These are phyloP conservation scores for Heliosperma pusillum DNA, from an alignment of 148 eudicot genomes.

Conservation along the genomic window DNA sequence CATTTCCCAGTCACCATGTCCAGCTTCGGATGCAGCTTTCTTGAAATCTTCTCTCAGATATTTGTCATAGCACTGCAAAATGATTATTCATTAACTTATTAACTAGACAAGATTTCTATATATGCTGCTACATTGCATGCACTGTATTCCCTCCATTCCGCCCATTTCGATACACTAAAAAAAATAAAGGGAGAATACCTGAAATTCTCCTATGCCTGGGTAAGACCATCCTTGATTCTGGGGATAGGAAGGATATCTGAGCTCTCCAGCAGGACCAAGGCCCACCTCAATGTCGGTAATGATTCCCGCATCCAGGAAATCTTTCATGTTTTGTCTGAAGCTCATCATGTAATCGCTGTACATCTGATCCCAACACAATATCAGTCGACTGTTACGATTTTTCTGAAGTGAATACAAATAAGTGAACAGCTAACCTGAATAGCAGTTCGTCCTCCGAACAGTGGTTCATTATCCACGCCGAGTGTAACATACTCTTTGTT, in stretches of 20 bases:
- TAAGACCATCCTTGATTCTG: conserved; percentile 65
- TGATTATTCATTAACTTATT: background rate
- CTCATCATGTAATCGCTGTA: conserved; percentile 83
- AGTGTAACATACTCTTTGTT: conserved; percentile 59
- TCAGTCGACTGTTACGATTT: no score
- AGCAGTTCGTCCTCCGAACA: conserved; percentile 62
- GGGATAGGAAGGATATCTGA: conserved; percentile 78
- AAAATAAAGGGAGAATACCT: conserved; percentile 30
- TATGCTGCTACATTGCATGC: no score
- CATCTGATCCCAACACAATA: conserved; percentile 34
- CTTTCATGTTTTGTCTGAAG: conserved; percentile 66
- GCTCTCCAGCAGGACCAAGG: conserved; percentile 85
- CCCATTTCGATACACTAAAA: background rate
- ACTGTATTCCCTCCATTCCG: background rate
- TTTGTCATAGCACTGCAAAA: conserved; percentile 81
- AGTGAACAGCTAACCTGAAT: conserved; percentile 42
- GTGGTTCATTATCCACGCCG: conserved; percentile 58
- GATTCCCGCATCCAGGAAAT: conserved; percentile 48
- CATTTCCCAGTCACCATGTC: conserved; percentile 64
- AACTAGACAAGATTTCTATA: no score
- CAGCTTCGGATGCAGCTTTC: conserved; percentile 55
- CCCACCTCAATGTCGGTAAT: conserved; percentile 85
- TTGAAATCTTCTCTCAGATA: conserved; percentile 65
- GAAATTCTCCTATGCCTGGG: conserved; percentile 92
- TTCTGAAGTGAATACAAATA: no score